Evolutionary conservation across 495 filamentous ascomycete genomes (phyloP), one percentile per base, ranked within the genome.

Genomic region (Ascodesmis nigricans): DNA sequence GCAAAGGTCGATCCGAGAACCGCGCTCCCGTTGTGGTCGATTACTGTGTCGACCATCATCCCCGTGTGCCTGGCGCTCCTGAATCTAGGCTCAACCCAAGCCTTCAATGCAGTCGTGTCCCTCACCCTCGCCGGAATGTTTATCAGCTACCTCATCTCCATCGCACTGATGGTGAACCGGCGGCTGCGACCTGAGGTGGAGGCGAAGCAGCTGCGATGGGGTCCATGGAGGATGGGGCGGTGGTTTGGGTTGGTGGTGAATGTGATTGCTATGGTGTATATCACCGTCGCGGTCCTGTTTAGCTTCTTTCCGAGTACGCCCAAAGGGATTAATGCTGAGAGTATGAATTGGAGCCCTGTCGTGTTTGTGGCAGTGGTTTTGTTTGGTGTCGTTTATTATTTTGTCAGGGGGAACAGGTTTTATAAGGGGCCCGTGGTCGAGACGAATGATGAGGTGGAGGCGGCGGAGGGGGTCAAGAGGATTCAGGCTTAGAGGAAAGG

Each of bases 21-120:
- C 6, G 6, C 6, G 23, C 23, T 25, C 23, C 23, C 23, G 23
- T 11, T 25, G 6, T 25, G 11, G 6, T 25, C 23, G 6, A 6
- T 25, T 11, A 6, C 11, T 11, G 23, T 11, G 23, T 6, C 6
- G 6, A 25, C 23, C 23, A 11, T 25, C 23, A 6, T 25, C 23
- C 11, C 23, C 23, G 6, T 25, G 6, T 11, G 6, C 23, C 23
- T 25, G 6, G 23, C 23, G 23, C 23, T 25, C 23, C 6, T 25
- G 6, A 25, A 25, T 11, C 6, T 25, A 6, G 23, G 37, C 5
- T 41, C 35, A 8, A 47, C 57, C 4, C 54, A 55, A 0, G 64
- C 58, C 5, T 65, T 65, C 47, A 59, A 58, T 47, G 56, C 54
- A 23, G 54, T 66, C 23, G 53, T 62, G 9, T 59, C 57, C 22